Conservation (phyloP, 345 rosid species). For the Lepidium sativum region DNA sequence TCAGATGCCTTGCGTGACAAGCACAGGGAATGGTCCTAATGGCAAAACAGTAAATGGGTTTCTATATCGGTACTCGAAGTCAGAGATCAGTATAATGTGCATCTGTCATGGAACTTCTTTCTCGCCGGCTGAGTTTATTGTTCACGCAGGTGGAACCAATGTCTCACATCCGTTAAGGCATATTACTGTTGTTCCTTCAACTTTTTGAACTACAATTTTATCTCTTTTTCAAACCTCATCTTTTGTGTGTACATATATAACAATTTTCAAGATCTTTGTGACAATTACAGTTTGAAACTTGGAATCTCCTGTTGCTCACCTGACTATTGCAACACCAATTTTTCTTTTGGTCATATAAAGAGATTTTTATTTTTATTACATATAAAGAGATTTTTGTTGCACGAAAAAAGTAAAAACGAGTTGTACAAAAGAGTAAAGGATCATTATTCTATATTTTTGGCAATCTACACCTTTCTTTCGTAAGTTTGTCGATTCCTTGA, state of each 20-base stretch:
- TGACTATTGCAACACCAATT: too few relatives aligned
- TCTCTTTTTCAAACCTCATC: not conserved
- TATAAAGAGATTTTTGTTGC: too few relatives aligned
- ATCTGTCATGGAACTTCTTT: constrained; percentile 65
- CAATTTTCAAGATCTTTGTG: not conserved
- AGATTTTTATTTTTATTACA: too few relatives aligned
- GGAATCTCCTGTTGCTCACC: too few relatives aligned
- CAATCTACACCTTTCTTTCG: too few relatives aligned
- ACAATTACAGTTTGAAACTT: too few relatives aligned
- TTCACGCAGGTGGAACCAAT: constrained; percentile 57
- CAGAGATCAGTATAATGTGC: constrained; percentile 54
- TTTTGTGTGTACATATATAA: not conserved
- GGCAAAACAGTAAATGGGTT: constrained; percentile 71
- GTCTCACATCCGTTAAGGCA: constrained; percentile 47
- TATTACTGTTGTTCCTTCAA: constrained; percentile 45
- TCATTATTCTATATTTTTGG: too few relatives aligned
- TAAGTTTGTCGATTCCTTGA: too few relatives aligned
- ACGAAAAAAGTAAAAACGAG: too few relatives aligned
- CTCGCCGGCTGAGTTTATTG: constrained; percentile 64
- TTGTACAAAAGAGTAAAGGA: too few relatives aligned
- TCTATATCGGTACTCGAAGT: constrained; percentile 39
- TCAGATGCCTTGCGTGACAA: constrained; percentile 59
- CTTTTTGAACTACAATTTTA: not conserved
- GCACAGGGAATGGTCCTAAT: constrained; percentile 57
- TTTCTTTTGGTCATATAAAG: too few relatives aligned